Percentiles rank a stretch among this genome's conserved stretches.
phyloP scores from a whole-genome alignment of 345 rosid species.

The Arabis hirsuta region DNA sequence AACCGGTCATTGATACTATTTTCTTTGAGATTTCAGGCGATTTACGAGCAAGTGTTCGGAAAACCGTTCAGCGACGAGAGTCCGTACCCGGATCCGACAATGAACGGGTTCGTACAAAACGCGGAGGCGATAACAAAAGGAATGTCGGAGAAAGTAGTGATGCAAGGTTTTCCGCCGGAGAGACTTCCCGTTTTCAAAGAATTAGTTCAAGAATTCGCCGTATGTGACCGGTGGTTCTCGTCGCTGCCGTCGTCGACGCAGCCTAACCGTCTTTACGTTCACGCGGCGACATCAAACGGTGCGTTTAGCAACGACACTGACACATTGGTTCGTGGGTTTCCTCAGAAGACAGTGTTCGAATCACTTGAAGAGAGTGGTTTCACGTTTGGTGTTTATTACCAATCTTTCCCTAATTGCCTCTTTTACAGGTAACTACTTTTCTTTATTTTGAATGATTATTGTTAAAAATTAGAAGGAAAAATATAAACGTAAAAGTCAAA shows the following conservation, averaged over 20 bases:
- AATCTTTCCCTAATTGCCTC: constrained; percentile 57
- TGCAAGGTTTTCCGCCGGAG: constrained; percentile 79
- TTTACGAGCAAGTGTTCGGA: constrained; percentile 75
- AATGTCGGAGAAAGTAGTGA: constrained; percentile 63
- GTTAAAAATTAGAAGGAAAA: too few species aligned
- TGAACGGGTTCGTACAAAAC: constrained; percentile 75
- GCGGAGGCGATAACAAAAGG: constrained; percentile 55
- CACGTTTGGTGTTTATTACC: constrained; percentile 66
- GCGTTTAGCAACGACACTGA: constrained; percentile 60
- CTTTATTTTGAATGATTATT: neutral
- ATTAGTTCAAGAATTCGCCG: constrained; percentile 66
- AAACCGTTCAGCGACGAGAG: constrained; percentile 46
- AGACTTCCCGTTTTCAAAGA: constrained; percentile 62
- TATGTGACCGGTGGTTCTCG: constrained; percentile 82
- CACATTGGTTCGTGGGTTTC: constrained; percentile 57
- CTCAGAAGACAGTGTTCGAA: constrained; percentile 75
- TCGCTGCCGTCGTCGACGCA: constrained; percentile 71
- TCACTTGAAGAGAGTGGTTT: constrained; percentile 65
- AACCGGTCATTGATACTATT: constrained; percentile 24
- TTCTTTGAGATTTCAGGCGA: constrained; percentile 44
- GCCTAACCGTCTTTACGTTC: constrained; percentile 66
- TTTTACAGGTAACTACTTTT: constrained; percentile 57
- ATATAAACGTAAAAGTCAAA: neutral
- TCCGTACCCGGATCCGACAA: constrained; percentile 41
- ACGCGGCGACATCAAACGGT: constrained; percentile 78